phyloP scores from a whole-genome alignment of 139 green algal species.

The Coelastrella sp. region DNA sequence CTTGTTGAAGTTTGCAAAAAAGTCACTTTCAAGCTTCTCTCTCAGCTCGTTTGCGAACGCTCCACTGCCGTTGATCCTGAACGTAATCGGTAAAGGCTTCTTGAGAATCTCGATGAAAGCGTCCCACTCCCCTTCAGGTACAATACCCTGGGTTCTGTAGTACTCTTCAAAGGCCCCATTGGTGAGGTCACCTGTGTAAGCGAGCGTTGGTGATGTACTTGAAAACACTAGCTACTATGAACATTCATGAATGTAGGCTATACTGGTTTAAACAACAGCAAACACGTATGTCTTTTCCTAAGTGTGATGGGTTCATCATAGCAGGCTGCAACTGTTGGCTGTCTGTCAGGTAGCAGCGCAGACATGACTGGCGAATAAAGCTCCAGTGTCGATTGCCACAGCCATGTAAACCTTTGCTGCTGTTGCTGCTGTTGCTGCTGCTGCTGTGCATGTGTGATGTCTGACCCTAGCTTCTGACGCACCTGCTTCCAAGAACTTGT shows the following conservation, averaged over 20 bases:
- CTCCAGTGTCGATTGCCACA: no score
- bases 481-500: constrained; percentile 14
- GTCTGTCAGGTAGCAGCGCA: no score
- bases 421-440: background rate
- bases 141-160: constrained; percentile 64
- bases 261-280: no score
- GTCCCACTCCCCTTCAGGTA: constrained; percentile 90
- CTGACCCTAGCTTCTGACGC: background rate
- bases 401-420: background rate
- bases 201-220: background rate
- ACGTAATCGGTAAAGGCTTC: constrained; percentile 91
- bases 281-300: no score
- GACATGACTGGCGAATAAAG: no score
- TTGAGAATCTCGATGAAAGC: constrained; percentile 86
- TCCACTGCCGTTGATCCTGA: constrained; percentile 97
- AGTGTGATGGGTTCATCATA: no score
- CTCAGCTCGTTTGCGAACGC: constrained; percentile 84
- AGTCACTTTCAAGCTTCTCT: constrained; percentile 82
- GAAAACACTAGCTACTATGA: no score
- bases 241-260: no score
- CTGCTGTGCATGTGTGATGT: background rate
- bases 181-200: constrained; percentile 23
- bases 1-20: constrained; percentile 73
- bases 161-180: constrained; percentile 82
- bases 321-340: no score